A percentile compares a stretch with the other conserved stretches of the same genome.
phyloP scores from a whole-genome alignment of 352 stramenopile species.

The Phytophthora kernoviae region DNA sequence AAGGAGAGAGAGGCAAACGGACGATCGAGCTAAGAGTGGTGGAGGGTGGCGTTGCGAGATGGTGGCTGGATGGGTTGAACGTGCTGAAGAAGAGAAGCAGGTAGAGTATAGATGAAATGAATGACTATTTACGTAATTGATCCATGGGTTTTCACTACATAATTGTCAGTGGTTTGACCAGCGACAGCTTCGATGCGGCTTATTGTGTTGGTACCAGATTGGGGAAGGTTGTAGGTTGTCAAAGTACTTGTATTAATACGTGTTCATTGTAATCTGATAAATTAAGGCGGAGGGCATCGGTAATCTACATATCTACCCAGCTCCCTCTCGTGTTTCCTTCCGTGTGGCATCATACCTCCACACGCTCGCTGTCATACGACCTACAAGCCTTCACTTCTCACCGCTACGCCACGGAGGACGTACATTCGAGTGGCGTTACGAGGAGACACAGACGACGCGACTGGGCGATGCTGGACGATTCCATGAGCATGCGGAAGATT shows the following conservation, averaged over 20 bases:
- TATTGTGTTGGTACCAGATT: no score
- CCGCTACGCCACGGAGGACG: constrained; percentile 1
- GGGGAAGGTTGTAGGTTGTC: no score
- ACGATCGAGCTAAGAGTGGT: not conserved
- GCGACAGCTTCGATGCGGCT: no score
- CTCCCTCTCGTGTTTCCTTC: no score
- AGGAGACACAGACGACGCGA: constrained; percentile 6
- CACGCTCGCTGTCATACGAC: not conserved
- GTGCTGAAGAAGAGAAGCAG: constrained; percentile 11
- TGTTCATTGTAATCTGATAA: not conserved
- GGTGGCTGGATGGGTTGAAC: no score
- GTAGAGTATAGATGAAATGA: constrained; percentile 27
- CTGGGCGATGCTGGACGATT: constrained; percentile 49
- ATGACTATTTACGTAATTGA: constrained; percentile 21
- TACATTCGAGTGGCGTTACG: constrained; percentile 8
- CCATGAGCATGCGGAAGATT: constrained; percentile 65
- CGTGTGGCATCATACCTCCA: not conserved
- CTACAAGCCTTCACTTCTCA: no score
- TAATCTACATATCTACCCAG: no score
- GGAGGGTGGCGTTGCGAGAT: no score
- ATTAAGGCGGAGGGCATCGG: not conserved
- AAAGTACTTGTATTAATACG: not conserved
- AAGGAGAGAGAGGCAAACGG: not conserved
- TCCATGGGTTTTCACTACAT: no score
- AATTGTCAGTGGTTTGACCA: no score